Percentiles rank a stretch among this genome's conserved stretches.
phyloP scores from a whole-genome alignment of 345 rosid species.

The Citrus sinensis region DVS_A1.0 CM039164.1:10891501-10892000 shows the following conservation, averaged over 20 bases:
- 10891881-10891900: slow-evolving; percentile 26
- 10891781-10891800: slow-evolving; percentile 41
- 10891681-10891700: slow-evolving; percentile 28
- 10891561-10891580: slow-evolving; percentile 72
- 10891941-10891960: slow-evolving; percentile 44
- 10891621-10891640: slow-evolving; percentile 63
- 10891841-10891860: slow-evolving; percentile 35
- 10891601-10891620: slow-evolving; percentile 50
- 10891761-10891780: slow-evolving; percentile 35
- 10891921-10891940: slow-evolving; percentile 62
- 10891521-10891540: slow-evolving; percentile 57
- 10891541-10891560: slow-evolving; percentile 55
- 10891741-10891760: slow-evolving; percentile 48
- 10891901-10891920: slow-evolving; percentile 51
- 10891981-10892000: slow-evolving; percentile 61
- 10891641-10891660: slow-evolving; percentile 45
- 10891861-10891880: slow-evolving; percentile 45
- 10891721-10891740: slow-evolving; percentile 35
- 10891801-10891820: slow-evolving; percentile 36
- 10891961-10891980: slow-evolving; percentile 45
- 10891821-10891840: slow-evolving; percentile 36
- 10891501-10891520: slow-evolving; percentile 42
- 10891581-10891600: slow-evolving; percentile 57
- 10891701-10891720: not conserved
- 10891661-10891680: slow-evolving; percentile 47